A percentile compares a stretch with the other conserved stretches of the same genome.
These are phyloP conservation scores for Cucurbitaria berberidis DNA, from an alignment of 2,329 filamentous ascomycete species.

Conservation along the genomic window DNA sequence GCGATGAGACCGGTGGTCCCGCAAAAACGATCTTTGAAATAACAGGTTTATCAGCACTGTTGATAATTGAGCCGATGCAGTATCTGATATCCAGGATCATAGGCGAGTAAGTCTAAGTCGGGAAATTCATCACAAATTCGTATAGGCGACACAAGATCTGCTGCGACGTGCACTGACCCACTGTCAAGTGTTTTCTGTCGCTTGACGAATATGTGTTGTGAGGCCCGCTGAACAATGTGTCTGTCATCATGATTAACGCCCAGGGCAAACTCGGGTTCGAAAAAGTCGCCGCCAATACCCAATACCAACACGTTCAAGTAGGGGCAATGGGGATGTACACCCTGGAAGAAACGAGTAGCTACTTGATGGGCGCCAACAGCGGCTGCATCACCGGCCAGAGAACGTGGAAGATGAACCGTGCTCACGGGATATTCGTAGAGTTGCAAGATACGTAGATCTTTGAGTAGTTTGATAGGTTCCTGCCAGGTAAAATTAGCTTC, in stretches of 20 bases:
- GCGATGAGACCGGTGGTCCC: background rate
- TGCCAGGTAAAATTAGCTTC: background rate
- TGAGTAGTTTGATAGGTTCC: conserved; percentile 4
- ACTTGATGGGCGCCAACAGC: background rate
- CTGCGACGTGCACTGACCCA: background rate
- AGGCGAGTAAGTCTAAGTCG: conserved; percentile 7
- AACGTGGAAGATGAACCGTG: background rate
- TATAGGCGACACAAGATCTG: background rate
- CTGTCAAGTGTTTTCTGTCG: background rate
- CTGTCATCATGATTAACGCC: background rate
- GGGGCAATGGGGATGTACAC: conserved; percentile 2
- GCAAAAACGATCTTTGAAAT: background rate
- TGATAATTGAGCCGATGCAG: background rate
- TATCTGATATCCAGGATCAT: conserved; percentile 1
- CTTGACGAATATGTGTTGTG: conserved; percentile 1
- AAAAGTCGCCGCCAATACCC: background rate
- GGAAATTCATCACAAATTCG: conserved; percentile 6
- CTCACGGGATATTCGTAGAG: conserved; percentile 1
- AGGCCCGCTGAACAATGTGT: background rate
- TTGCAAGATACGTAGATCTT: conserved; percentile 8
- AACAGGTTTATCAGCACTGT: background rate
- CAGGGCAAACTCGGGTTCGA: background rate
- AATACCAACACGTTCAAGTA: conserved; percentile 2
- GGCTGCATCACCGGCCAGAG: background rate
- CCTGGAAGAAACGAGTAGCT: conserved; percentile 5